phyloP scores from a whole-genome alignment of 768 basidiomycete species.

The Amanita polypyramis region DNA sequence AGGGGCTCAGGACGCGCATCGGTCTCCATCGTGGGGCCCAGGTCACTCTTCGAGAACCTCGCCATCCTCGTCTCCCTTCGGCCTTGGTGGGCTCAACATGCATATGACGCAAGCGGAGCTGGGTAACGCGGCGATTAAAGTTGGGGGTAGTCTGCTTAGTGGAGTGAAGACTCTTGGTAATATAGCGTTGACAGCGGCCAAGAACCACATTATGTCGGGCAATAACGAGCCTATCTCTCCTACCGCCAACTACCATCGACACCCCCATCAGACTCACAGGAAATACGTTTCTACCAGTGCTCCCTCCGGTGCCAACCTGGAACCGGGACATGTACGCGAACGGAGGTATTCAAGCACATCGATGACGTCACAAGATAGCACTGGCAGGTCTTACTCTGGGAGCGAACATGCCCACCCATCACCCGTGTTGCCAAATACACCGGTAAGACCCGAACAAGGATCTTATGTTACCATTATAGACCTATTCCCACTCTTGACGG shows the following conservation, averaged over 20 bases:
- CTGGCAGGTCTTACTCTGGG: slow-evolving; percentile 3
- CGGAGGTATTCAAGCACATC: slow-evolving; percentile 13
- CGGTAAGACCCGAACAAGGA: slow-evolving; percentile 17
- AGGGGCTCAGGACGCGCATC: not conserved
- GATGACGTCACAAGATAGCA: slow-evolving; percentile 6
- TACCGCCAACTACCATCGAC: not conserved
- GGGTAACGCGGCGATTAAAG: slow-evolving; percentile 43
- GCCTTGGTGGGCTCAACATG: slow-evolving; percentile 6
- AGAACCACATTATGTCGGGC: slow-evolving; percentile 19
- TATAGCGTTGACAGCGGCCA: slow-evolving; percentile 44
- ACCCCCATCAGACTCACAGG: not conserved
- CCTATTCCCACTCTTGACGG: slow-evolving; percentile 21
- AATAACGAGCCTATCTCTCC: not conserved
- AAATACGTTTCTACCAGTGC: slow-evolving; percentile 9
- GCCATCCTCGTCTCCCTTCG: slow-evolving; percentile 6
- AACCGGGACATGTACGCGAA: not conserved
- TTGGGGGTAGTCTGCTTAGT: slow-evolving; percentile 51
- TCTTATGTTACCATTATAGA: slow-evolving; percentile 50
- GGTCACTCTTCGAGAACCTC: slow-evolving; percentile 3
- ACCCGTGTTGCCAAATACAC: slow-evolving; percentile 16
- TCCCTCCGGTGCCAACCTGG: slow-evolving; percentile 12
- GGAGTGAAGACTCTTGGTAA: slow-evolving; percentile 58
- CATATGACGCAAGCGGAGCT: slow-evolving; percentile 14
- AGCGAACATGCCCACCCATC: slow-evolving; percentile 9
- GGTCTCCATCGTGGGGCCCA: slow-evolving; percentile 1